phyloP scores from a whole-genome alignment of 768 basidiomycete genomes.

The Coprinellus aureogranulatus region DNA sequence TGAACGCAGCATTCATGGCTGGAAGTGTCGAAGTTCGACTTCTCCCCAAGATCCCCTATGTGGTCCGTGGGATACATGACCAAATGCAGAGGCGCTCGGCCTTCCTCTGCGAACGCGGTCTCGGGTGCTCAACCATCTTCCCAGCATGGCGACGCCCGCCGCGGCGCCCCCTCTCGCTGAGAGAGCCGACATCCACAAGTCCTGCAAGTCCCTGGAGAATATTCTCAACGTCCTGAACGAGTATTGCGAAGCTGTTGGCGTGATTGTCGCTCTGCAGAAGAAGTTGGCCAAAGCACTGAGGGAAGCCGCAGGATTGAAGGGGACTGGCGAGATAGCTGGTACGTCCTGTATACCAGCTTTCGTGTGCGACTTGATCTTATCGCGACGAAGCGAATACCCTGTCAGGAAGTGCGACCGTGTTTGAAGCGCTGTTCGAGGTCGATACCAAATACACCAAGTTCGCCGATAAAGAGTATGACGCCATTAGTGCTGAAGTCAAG shows the following conservation, averaged over 20 bases:
- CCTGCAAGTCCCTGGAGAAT: slow-evolving; percentile 72
- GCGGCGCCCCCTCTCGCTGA: slow-evolving; percentile 42
- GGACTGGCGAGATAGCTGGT: slow-evolving; percentile 65
- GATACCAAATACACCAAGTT: slow-evolving; percentile 74
- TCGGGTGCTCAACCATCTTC: neutral
- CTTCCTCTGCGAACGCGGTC: neutral
- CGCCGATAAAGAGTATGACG: slow-evolving; percentile 70
- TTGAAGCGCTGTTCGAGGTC: slow-evolving; percentile 69
- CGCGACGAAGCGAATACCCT: slow-evolving; percentile 60
- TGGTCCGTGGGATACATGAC: neutral
- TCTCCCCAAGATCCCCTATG: no score
- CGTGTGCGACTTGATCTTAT: neutral
- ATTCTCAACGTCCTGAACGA: slow-evolving; percentile 67
- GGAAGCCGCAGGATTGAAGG: slow-evolving; percentile 61
- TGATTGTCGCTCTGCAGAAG: slow-evolving; percentile 66
- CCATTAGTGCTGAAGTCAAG: slow-evolving; percentile 64
- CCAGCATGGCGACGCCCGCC: slow-evolving; percentile 5
- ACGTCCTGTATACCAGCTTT: slow-evolving; percentile 17
- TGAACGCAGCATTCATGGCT: no score
- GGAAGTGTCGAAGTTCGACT: no score
- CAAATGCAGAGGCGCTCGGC: neutral
- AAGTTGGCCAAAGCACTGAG: slow-evolving; percentile 68
- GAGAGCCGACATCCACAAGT: slow-evolving; percentile 72
- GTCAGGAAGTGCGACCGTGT: slow-evolving; percentile 58
- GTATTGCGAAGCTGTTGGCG: slow-evolving; percentile 69